Base-by-base conservation (phyloP, 2,329 filamentous ascomycete species). In the Aspergillus persii region DNA sequence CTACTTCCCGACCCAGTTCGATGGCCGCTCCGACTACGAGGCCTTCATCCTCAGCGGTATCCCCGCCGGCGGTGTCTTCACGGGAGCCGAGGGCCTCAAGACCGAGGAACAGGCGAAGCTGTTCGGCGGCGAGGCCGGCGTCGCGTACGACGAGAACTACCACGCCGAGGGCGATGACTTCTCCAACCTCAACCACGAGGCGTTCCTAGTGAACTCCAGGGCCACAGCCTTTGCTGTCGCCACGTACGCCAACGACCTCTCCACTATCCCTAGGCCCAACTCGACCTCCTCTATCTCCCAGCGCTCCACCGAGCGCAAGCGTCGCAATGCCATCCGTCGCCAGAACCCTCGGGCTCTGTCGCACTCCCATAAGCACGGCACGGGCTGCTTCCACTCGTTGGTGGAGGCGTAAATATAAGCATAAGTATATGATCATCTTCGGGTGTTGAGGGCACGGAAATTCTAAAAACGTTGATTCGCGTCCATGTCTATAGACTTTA, bases 1-100 rank as follows among this genome's bases (percentile, higher is more conserved):
- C 74, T 88, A 87, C 71, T 89, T 86, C 0, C 85, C 89, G 59
- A 90, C 90, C 30, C 84, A 86, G 2, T 94, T 95, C 65, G 88
- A 92, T 66, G 90, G 90, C 6, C 86, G 90, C 59, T 91, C 87
- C 63, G 91, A 95, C 74, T 94, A 94, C 67, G 89, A 87, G 53
- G 88, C 86, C 1, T 93, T 94, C 78, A 88, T 92, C 68, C 81
- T 85, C 39, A 82, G 84, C 57, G 88, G 88, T 3, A 91, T 93
- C 47, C 88, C 90, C 0, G 85, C 85, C 1, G 89, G 90, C 27
- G 90, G 90, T 31, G 85, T 93, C 61, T 89, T 89, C 56, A 92
- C 90, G 2, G 90, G 90, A 44, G 90, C 90, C 1, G 90, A 93
- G 74, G 88, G 84, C 11, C 73, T 90, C 76, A 93, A 92, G 84